Percentiles rank a stretch among this genome's conserved stretches.
Evolutionary conservation across 176 grass and related monocot genomes (phyloP).

Genomic region (Ananas comosus): DNA sequence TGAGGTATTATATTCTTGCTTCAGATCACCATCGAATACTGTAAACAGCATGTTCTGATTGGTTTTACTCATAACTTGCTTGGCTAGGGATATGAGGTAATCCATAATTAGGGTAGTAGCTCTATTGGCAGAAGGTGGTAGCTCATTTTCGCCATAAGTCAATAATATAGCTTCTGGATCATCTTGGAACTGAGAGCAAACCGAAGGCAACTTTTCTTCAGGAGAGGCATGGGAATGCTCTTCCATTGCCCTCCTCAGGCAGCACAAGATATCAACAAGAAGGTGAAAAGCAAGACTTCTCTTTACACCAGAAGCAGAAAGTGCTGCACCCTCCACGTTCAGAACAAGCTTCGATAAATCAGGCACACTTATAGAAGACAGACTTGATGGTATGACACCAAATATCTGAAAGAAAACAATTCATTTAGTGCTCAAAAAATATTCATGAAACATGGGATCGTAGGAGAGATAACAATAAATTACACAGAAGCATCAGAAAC

Average conservation of each 20-base stretch:
- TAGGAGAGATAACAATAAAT: neutral
- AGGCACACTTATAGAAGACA: constrained; percentile 18
- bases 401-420: constrained; percentile 34
- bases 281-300: constrained; percentile 38
- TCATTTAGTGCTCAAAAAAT: constrained; percentile 22
- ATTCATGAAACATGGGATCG: constrained; percentile 1
- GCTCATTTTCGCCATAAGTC: constrained; percentile 28
- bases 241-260: constrained; percentile 19
- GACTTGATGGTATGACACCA: constrained; percentile 19
- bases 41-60: constrained; percentile 13
- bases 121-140: constrained; percentile 19
- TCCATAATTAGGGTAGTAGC: constrained; percentile 36
- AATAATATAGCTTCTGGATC: constrained; percentile 18
- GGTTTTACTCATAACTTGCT: constrained; percentile 19
- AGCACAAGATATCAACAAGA: constrained; percentile 47
- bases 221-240: neutral
- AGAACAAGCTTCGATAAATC: constrained; percentile 45
- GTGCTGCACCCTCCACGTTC: constrained; percentile 27
- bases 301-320: constrained; percentile 38
- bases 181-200: constrained; percentile 13
- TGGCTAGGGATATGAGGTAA: constrained; percentile 31
- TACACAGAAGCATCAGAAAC: neutral
- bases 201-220: constrained; percentile 13
- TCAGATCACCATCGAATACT: constrained; percentile 22
- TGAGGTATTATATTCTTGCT: constrained; percentile 25